Conservation (phyloP, 176 grass and related monocot species). For the Oryza punctata region DNA sequence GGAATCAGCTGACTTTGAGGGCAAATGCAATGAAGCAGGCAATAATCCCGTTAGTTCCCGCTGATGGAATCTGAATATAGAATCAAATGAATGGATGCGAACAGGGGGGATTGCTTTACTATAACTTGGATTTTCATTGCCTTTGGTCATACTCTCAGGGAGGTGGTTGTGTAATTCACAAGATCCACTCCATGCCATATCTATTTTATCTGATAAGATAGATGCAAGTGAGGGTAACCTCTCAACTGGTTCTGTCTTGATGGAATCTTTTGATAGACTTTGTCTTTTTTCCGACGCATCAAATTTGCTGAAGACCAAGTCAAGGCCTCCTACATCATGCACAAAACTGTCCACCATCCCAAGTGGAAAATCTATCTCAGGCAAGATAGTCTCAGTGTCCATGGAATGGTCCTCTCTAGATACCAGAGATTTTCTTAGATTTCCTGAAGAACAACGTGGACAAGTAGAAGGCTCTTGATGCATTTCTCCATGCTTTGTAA, state of each 20-base stretch:
- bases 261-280: conserved; percentile 32
- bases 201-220: conserved; percentile 89
- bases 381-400: conserved; percentile 27
- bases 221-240: conserved; percentile 62
- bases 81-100: conserved; percentile 87
- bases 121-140: conserved; percentile 40
- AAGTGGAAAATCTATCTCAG: conserved; percentile 49
- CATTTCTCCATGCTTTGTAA: conserved; percentile 28
- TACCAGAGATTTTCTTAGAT: conserved; percentile 51
- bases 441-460: conserved; percentile 32
- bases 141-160: conserved; percentile 45
- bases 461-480: conserved; percentile 27
- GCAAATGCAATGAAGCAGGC: conserved; percentile 53
- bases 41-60: conserved; percentile 49
- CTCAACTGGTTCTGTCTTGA: conserved; percentile 45
- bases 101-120: conserved; percentile 58
- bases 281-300: conserved; percentile 5
- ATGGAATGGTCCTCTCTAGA: conserved; percentile 44
- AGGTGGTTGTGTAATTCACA: conserved; percentile 44
- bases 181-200: conserved; percentile 86
- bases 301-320: conserved; percentile 48
- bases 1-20: conserved; percentile 55
- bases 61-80: conserved; percentile 56
- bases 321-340: conserved; percentile 44
- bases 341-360: conserved; percentile 45